Evolutionary conservation across 2,329 filamentous ascomycete genomes (phyloP).

Genomic region (Chaetothyriales sp.): DNA sequence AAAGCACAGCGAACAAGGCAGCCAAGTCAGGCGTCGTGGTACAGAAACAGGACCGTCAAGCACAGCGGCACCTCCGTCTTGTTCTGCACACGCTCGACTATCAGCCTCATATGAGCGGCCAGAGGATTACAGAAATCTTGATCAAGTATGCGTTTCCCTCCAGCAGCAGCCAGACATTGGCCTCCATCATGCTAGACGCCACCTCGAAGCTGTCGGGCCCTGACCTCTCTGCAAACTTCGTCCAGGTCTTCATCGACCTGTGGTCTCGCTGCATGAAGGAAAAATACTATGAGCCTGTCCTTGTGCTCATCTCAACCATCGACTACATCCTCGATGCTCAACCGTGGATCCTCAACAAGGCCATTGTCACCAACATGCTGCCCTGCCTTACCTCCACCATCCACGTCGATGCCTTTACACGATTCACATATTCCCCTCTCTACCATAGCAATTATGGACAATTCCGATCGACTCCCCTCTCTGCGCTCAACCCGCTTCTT

Average conservation of each 20-base stretch:
- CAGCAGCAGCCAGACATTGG: conserved; percentile 32
- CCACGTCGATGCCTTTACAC: conserved; percentile 41
- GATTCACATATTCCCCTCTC: conserved; percentile 31
- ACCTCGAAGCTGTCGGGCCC: conserved; percentile 29
- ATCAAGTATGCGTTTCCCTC: conserved; percentile 39
- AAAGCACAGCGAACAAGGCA: conserved; percentile 18
- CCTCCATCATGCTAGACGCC: conserved; percentile 39
- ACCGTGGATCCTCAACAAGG: conserved; percentile 22
- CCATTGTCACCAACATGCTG: conserved; percentile 25
- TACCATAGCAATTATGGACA: conserved; percentile 26
- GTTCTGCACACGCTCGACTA: conserved; percentile 43
- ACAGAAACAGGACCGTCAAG: conserved; percentile 11
- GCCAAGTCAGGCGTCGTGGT: conserved; percentile 4
- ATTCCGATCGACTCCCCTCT: conserved; percentile 26
- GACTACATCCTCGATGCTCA: conserved; percentile 28
- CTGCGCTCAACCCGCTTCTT: conserved; percentile 33
- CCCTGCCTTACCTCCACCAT: conserved; percentile 30
- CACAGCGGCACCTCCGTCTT: conserved; percentile 24
- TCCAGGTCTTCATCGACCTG: conserved; percentile 35
- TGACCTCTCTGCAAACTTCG: conserved; percentile 35
- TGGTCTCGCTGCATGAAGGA: conserved; percentile 44
- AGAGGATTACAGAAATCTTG: conserved; percentile 41
- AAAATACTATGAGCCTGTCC: conserved; percentile 32
- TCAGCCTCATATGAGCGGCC: conserved; percentile 31
- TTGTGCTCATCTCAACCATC: conserved; percentile 28